Evolutionary conservation across 371 early-diverging fungal genomes (phyloP).

Genomic region (Apophysomyces trapeziformis): DNA sequence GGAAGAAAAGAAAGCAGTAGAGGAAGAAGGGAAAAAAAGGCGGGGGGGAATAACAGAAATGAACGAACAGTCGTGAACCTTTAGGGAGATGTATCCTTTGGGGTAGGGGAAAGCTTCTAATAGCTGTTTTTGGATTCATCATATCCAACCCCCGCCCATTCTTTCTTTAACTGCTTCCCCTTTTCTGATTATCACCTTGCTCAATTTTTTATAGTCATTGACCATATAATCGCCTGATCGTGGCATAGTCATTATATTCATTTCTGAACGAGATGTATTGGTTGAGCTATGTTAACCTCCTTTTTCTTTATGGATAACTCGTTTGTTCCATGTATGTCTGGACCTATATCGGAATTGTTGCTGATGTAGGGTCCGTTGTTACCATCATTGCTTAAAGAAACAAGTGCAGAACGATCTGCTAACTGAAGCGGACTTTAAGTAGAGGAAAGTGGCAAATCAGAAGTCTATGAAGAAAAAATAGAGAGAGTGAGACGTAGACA

Average conservation of each 20-base stretch:
- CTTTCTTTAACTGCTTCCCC: not conserved
- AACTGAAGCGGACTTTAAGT: not conserved
- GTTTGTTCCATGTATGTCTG: not conserved
- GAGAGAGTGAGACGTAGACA: no score
- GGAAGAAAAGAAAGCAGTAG: not conserved
- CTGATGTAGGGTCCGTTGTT: conserved; percentile 9
- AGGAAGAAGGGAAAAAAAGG: not conserved
- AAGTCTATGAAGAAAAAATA: no score
- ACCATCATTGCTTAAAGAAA: not conserved
- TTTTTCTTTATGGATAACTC: not conserved
- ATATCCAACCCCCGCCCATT: not conserved
- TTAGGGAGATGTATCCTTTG: conserved; percentile 11
- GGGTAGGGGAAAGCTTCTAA: conserved; percentile 9
- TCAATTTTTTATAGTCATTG: not conserved
- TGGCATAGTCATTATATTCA: no score
- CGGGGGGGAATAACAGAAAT: conserved; percentile 7
- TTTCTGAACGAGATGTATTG: not conserved
- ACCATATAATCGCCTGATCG: no score
- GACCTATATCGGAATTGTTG: not conserved
- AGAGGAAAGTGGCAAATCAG: conserved; percentile 2
- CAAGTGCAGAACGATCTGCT: not conserved
- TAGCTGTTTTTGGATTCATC: conserved; percentile 3
- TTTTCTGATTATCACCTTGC: not conserved
- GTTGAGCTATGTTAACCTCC: not conserved
- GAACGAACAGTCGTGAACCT: conserved; percentile 9